phyloP scores from a whole-genome alignment of 2,329 filamentous ascomycete genomes.

The Talaromyces albobiverticillius region DNA sequence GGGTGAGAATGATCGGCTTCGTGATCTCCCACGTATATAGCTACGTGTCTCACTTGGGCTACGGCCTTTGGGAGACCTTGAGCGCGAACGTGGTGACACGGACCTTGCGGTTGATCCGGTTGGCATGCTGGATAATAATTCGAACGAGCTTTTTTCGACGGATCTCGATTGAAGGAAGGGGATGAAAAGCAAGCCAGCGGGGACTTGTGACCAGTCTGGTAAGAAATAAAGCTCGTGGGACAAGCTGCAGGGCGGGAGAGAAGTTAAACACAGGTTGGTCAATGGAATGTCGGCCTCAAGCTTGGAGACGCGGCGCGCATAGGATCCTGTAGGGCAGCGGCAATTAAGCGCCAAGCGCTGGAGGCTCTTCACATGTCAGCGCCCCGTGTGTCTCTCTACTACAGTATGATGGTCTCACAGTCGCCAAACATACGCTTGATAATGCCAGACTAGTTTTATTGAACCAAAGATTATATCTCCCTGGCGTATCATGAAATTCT shows the following conservation, averaged over 20 bases:
- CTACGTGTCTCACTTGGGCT: conserved; percentile 26
- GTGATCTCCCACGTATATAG: conserved; percentile 28
- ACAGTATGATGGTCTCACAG: too few relatives aligned
- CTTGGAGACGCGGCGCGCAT: background rate
- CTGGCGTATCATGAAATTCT: too few relatives aligned
- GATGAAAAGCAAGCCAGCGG: too few relatives aligned
- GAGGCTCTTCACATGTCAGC: background rate
- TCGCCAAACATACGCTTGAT: too few relatives aligned
- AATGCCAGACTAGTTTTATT: too few relatives aligned
- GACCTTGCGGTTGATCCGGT: conserved; percentile 20
- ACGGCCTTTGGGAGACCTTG: conserved; percentile 28
- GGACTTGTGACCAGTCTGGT: background rate
- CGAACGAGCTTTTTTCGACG: background rate
- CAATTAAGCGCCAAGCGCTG: background rate
- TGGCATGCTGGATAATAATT: conserved; percentile 1
- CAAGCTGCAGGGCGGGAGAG: background rate
- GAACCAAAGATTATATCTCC: too few relatives aligned
- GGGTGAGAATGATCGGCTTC: conserved; percentile 27
- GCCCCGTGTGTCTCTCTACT: too few relatives aligned
- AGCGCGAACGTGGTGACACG: conserved; percentile 32
- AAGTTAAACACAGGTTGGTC: background rate
- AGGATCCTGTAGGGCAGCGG: too few relatives aligned
- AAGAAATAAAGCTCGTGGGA: background rate
- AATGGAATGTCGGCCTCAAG: background rate
- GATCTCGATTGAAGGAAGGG: background rate